These are phyloP conservation scores for Mariannaea sp. DNA, from an alignment of 2,329 filamentous ascomycete genomes.

Conservation along the genomic window DNA sequence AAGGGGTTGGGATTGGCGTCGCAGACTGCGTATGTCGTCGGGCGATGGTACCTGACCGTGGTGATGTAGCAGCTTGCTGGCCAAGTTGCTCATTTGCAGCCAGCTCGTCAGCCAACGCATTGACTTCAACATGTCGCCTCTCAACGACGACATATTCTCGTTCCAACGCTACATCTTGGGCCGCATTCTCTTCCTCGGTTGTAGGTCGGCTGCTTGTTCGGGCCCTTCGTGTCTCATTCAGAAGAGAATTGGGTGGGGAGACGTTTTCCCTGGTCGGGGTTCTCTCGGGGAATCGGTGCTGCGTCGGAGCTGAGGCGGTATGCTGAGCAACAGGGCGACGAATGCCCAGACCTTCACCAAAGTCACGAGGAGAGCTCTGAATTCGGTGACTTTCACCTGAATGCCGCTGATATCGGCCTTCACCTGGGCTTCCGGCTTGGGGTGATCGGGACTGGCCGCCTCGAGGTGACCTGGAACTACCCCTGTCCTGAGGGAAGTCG, in stretches of 20 bases:
- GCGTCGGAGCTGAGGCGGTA: slow-evolving; percentile 54
- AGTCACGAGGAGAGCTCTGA: slow-evolving; percentile 52
- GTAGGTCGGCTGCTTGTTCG: slow-evolving; percentile 37
- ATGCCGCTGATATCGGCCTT: slow-evolving; percentile 42
- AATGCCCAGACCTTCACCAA: slow-evolving; percentile 57
- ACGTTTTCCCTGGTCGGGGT: slow-evolving; percentile 30
- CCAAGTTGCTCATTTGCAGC: slow-evolving; percentile 75
- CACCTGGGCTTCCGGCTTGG: slow-evolving; percentile 49
- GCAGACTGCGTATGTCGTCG: slow-evolving; percentile 77
- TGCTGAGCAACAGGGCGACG: slow-evolving; percentile 53
- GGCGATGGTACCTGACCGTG: slow-evolving; percentile 66
- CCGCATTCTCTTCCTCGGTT: slow-evolving; percentile 70
- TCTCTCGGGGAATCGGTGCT: slow-evolving; percentile 41
- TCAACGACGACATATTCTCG: slow-evolving; percentile 96
- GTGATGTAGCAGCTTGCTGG: slow-evolving; percentile 52
- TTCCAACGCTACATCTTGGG: slow-evolving; percentile 87
- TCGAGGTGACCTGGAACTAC: slow-evolving; percentile 47
- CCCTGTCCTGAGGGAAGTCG: slow-evolving; percentile 42
- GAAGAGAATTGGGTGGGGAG: slow-evolving; percentile 39
- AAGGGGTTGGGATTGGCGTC: slow-evolving; percentile 65
- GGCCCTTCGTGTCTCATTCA: slow-evolving; percentile 41
- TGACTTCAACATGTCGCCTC: slow-evolving; percentile 93
- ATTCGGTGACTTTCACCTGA: slow-evolving; percentile 39
- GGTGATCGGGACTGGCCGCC: slow-evolving; percentile 50
- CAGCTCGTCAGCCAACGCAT: slow-evolving; percentile 94